Evolutionary conservation across 306 rosid genomes (phyloP), one percentile per base, ranked within the genome.

Genomic region (Quercus cerris): DNA sequence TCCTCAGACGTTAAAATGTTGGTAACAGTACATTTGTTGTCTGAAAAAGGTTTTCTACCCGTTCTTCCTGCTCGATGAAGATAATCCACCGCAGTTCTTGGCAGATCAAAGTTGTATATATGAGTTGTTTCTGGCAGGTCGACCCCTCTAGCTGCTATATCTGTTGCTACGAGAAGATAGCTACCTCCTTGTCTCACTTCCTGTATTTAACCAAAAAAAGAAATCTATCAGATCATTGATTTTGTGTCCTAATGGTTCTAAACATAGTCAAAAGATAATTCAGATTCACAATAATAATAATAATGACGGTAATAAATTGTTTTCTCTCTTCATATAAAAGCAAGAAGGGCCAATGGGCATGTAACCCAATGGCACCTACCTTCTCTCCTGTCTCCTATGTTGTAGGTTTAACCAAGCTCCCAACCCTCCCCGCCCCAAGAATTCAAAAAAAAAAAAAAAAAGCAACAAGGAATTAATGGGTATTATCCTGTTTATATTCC

Each of bases 31-130:
- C 93, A 95, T 67, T 83, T 91, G 73, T 81, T 55, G 75, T 87
- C 84, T 44, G 98, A 95, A 85, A 95, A 91, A 28, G 97, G 99
- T 74, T 91, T 93, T 83, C 97, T 91, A 74, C 99, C 91, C 5
- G 99, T 85, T 80, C 99, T 86, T 75, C 99, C 98, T 25, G 99
- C 99, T 58, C 98, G 96, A 78, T 95, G 99, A 86, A 95, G 97
- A 84, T 93, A 93, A 87, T 91, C 97, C 19, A 85, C 31, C 41
- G 90, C 94, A 77, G 88, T 90, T 85, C 86, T 91, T 35, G 99
- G 99, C 20, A 89, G 87, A 84, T 95, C 93, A 75, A 86, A 89
- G 86, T 95, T 95, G 94, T 91, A 95, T 70, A 91, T 93, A 84
- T 91, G 96, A 72, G 98, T 91, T 80, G 93, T 93, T 82, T 95